Percentiles rank a stretch among this genome's conserved stretches.
These are phyloP conservation scores for Bipolaris cookei DNA, from an alignment of 2,329 filamentous ascomycete species.

Conservation along the genomic window DNA sequence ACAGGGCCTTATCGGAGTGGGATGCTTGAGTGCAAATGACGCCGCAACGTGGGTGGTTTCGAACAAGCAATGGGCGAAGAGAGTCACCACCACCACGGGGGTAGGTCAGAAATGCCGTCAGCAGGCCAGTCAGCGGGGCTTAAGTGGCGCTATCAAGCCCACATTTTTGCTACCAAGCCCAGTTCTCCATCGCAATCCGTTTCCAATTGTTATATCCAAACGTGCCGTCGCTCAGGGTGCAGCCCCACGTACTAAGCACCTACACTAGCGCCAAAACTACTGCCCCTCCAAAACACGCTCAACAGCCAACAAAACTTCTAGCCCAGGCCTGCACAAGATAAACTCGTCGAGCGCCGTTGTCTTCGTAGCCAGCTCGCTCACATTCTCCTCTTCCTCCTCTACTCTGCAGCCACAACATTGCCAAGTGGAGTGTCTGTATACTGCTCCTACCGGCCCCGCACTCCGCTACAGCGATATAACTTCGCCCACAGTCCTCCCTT, in stretches of 20 bases:
- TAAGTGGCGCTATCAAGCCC: slow-evolving; percentile 11
- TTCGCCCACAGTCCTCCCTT: slow-evolving; percentile 18
- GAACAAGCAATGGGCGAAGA: slow-evolving; percentile 30
- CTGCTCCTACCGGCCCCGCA: slow-evolving; percentile 27
- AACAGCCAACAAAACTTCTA: slow-evolving; percentile 34
- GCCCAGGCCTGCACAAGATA: slow-evolving; percentile 28
- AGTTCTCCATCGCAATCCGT: slow-evolving; percentile 17
- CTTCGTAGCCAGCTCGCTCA: slow-evolving; percentile 2
- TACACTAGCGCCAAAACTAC: slow-evolving; percentile 23
- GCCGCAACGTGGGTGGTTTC: slow-evolving; percentile 33
- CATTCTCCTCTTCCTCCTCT: slow-evolving; percentile 6
- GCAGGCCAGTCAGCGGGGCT: slow-evolving; percentile 17
- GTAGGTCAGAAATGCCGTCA: slow-evolving; percentile 15
- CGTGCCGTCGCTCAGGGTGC: slow-evolving; percentile 23
- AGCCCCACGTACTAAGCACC: slow-evolving; percentile 34
- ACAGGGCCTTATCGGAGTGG: slow-evolving; percentile 38
- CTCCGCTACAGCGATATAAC: slow-evolving; percentile 16
- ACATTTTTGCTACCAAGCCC: slow-evolving; percentile 9
- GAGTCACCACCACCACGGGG: slow-evolving; percentile 9
- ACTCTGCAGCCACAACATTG: slow-evolving; percentile 8
- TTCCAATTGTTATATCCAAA: slow-evolving; percentile 26
- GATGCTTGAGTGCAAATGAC: slow-evolving; percentile 29
- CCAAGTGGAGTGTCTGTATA: slow-evolving; percentile 20
- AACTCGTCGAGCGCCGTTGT: slow-evolving; percentile 28
- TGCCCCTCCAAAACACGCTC: slow-evolving; percentile 34